These are phyloP conservation scores for Sporothrix curviconia DNA, from an alignment of 2,329 filamentous ascomycete species.

Conservation along the genomic window DNA sequence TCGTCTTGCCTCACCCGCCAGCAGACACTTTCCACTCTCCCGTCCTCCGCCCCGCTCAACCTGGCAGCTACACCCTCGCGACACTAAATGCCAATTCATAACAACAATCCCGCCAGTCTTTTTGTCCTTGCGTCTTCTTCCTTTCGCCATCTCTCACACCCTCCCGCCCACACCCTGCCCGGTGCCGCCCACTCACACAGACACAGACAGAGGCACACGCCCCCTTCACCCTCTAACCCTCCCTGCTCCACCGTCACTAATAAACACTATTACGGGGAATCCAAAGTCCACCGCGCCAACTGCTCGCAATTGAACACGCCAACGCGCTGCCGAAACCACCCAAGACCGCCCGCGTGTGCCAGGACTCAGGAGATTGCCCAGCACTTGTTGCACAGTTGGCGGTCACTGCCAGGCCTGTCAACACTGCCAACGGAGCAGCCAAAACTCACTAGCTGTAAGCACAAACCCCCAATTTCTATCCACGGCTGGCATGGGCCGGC, in stretches of 20 bases:
- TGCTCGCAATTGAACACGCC: slow-evolving; percentile 15
- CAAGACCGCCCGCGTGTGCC: no score
- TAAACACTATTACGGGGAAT: background rate
- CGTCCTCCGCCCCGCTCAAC: no score
- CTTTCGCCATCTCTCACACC: slow-evolving; percentile 6
- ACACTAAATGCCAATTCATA: slow-evolving; percentile 6
- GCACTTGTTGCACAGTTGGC: no score
- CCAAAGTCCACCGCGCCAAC: slow-evolving; percentile 5
- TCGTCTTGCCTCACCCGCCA: no score
- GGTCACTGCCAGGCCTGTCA: slow-evolving; percentile 2
- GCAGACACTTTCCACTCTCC: no score
- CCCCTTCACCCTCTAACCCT: slow-evolving; percentile 3
- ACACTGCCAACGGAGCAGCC: background rate
- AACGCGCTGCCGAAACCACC: slow-evolving; percentile 13
- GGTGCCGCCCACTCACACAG: background rate
- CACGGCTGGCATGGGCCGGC: background rate
- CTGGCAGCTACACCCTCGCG: background rate
- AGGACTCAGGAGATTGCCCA: slow-evolving; percentile 9
- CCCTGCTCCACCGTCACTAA: slow-evolving; percentile 9
- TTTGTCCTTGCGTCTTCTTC: background rate
- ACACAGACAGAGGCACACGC: no score
- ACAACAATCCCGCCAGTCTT: slow-evolving; percentile 3
- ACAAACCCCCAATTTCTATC: slow-evolving; percentile 8
- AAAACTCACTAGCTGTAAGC: slow-evolving; percentile 9
- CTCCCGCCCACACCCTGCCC: slow-evolving; percentile 2